These are phyloP conservation scores for Ceratobasidium papillatum DNA, from an alignment of 1,284 basidiomycete genomes.

Conservation along the genomic window DNA sequence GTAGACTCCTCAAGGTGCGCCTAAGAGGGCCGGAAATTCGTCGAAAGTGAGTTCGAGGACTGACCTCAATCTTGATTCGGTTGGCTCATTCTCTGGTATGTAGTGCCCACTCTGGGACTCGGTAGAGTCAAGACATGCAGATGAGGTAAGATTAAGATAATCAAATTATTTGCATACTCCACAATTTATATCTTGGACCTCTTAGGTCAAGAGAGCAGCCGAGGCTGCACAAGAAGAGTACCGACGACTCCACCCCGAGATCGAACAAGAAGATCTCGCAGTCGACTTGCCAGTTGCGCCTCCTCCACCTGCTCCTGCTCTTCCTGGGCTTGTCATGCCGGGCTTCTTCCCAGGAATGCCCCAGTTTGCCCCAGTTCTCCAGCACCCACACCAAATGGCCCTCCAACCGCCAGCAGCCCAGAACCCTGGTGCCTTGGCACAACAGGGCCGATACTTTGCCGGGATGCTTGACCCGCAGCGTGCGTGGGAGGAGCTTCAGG, in stretches of 20 bases:
- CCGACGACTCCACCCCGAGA: constrained; percentile 63
- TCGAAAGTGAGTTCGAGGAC: constrained; percentile 31
- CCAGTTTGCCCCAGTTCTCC: not conserved
- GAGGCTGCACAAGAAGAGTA: constrained; percentile 70
- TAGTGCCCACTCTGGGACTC: constrained; percentile 77
- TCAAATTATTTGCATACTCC: not conserved
- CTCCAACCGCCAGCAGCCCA: not conserved
- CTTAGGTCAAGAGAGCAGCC: constrained; percentile 73
- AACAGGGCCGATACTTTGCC: not conserved
- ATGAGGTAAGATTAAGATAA: constrained; percentile 61
- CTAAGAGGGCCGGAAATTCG: constrained; percentile 49
- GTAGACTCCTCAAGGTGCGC: constrained; percentile 14
- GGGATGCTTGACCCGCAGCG: not conserved
- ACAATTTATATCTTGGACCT: constrained; percentile 9
- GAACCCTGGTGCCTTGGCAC: not conserved
- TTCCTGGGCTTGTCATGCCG: not conserved
- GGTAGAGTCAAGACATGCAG: constrained; percentile 67
- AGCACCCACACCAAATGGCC: not conserved
- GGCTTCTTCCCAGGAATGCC: not conserved
- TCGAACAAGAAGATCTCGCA: constrained; percentile 62
- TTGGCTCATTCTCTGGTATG: not conserved
- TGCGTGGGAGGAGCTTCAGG: not conserved
- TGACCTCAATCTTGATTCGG: not conserved
- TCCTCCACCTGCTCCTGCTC: constrained; percentile 20
- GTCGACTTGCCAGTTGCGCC: constrained; percentile 62